Base-by-base conservation (phyloP, 805 yeast species). In the Jamesozyma hellenica region DNA sequence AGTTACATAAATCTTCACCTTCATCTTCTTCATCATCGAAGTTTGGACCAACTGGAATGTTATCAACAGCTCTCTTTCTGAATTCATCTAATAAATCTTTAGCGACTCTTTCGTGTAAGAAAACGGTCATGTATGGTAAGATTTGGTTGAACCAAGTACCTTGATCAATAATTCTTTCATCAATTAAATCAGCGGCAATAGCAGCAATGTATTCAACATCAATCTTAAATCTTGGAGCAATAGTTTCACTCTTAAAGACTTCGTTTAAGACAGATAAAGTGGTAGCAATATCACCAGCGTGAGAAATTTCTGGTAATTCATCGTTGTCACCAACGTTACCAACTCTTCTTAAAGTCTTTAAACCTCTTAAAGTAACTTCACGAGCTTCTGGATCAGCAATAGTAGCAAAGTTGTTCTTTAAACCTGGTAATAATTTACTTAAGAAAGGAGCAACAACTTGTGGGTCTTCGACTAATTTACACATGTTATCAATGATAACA, bases 301-400 rank as follows among this genome's bases (percentile, higher is more conserved):
- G 84, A 56, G 99, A 90, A 56, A 90, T 80, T 76, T 90, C 96
- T 69, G 98, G 98, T 64, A 90, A 80, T 52, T 68, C 69, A 65
- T 87, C 98, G 58, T 83, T 81, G 45, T 71, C 90, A 68, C 82
- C 84, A 58, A 92, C 85, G 69, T 83, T 87, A 83, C 96, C 98
- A 60, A 92, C 98, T 80, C 98, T 87, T 78, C 82, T 87, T 68
- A 92, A 82, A 58, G 98, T 92, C 82, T 72, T 82, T 70, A 90
- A 75, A 66, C 94, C 99, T 76, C 97, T 88, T 63, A 75, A 75
- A 59, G 98, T 92, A 66, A 92, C 97, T 55, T 84, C 90, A 75
- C 99, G 90, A 57, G 98, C 98, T 76, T 92, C 99, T 67, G 99
- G 99, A 72, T 92, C 98, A 70, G 98, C 98, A 73, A 92, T 88